Base-by-base conservation (phyloP, 2,329 filamentous ascomycete genomes). In the Cyphellophora europaea region DNA sequence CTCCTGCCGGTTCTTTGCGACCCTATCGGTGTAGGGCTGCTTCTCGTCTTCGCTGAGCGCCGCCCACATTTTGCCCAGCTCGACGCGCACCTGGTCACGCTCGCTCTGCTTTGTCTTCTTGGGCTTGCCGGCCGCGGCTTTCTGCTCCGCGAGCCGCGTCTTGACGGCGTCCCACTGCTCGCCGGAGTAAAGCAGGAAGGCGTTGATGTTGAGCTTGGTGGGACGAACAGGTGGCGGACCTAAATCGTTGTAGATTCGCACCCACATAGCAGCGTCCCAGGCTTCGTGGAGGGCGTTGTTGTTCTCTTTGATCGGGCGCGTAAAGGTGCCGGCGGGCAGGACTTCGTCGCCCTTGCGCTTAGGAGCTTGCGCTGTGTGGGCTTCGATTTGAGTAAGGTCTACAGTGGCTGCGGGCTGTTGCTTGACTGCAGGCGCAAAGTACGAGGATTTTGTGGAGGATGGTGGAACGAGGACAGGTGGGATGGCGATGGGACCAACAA, bases 51-150 rank as follows among this genome's bases (percentile, higher is more conserved):
- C 67, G 2, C 69, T 61, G 0, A 83, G 77, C 32, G 83, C 81
- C 48, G 82, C 84, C 91, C 91, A 98, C 79, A 91, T 88, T 53
- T 82, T 80, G 17, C 88, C 88, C 6, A 91, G 75, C 55, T 87
- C 85, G 33, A 79, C 74, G 19, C 91, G 82, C 37, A 96, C 82
- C 52, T 93, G 85, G 50, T 78, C 71, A 27, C 74, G 69, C 2
- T 68, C 63, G 3, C 71, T 72, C 49, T 86, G 93, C 5, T 80
- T 77, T 14, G 33, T 35, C 32, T 38, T 44, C 1, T 77, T 65
- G 21, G 8, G 8, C 47, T 80, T 79, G 8, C 74, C 74, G 33
- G 77, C 79, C 19, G 74, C 70, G 3, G 72, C 65, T 36, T 72
- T 70, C 17, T 79, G 74, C n/a, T 72, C 74, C 34, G 79, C 74